Conservation (phyloP, 148 eudicot species). For the Camellia granthamiana region DNA sequence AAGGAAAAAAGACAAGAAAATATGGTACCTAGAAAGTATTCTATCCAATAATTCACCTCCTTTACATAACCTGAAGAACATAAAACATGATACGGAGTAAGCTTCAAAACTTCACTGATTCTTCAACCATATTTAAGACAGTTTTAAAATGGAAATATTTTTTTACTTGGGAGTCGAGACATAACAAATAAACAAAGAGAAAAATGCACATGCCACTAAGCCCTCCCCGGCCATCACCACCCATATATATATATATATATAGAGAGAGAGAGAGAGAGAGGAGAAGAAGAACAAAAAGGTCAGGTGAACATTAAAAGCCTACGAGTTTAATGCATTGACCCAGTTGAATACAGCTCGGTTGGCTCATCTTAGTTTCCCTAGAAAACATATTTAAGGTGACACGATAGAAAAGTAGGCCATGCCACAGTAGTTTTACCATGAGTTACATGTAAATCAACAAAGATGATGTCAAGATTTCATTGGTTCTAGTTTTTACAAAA, state of each 20-base stretch:
- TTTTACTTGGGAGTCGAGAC: not conserved
- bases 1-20: not conserved
- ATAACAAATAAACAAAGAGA: not conserved
- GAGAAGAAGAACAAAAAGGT: not conserved
- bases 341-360: not conserved
- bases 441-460: not conserved
- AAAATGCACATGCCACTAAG: not conserved
- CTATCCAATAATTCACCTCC: conserved; percentile 93
- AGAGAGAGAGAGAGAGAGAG: not conserved
- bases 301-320: not conserved
- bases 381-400: no score
- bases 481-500: not conserved
- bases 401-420: no score
- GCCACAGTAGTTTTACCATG: not conserved
- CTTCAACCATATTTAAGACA: not conserved
- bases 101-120: not conserved
- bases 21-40: conserved; percentile 67
- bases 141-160: not conserved
- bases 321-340: not conserved
- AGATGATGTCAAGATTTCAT: conserved; percentile 1
- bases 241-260: no score
- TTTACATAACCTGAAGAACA: conserved; percentile 68
- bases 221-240: not conserved
- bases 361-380: not conserved
- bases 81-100: conserved; percentile 11